These are phyloP conservation scores for Candida qinlingensis DNA, from an alignment of 805 yeast species.

Conservation along the genomic window DNA sequence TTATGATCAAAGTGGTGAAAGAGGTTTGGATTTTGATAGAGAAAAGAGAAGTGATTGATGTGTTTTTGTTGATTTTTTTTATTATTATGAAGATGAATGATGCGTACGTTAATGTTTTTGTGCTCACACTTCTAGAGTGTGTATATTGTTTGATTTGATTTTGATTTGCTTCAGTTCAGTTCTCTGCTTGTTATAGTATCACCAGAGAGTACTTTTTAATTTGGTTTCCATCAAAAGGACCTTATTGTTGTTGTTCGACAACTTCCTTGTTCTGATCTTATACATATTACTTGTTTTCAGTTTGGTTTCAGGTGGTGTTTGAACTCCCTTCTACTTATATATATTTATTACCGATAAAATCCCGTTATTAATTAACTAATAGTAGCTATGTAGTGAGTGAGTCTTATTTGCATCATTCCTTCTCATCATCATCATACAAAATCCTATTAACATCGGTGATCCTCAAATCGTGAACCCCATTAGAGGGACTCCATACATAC, in stretches of 20 bases:
- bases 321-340: neutral
- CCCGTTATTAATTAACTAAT: too few relatives aligned
- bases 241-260: too few relatives aligned
- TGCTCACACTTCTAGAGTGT: neutral
- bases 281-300: neutral
- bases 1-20: too few relatives aligned
- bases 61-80: too few relatives aligned
- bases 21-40: neutral
- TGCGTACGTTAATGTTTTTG: neutral
- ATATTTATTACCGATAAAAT: neutral
- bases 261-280: too few relatives aligned
- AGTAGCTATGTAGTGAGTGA: too few relatives aligned
- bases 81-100: neutral
- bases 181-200: neutral
- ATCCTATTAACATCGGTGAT: conserved; percentile 62
- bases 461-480: conserved; percentile 87
- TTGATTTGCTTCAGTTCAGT: neutral
- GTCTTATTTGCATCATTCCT: too few relatives aligned
- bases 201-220: too few relatives aligned
- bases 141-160: neutral
- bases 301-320: neutral
- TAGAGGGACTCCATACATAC: conserved; percentile 55
- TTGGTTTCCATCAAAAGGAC: too few relatives aligned
- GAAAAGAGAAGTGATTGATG: neutral
- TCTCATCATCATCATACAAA: conserved; percentile 36